phyloP scores from a whole-genome alignment of 805 yeast species.

The Candida broadrunensis region DNA sequence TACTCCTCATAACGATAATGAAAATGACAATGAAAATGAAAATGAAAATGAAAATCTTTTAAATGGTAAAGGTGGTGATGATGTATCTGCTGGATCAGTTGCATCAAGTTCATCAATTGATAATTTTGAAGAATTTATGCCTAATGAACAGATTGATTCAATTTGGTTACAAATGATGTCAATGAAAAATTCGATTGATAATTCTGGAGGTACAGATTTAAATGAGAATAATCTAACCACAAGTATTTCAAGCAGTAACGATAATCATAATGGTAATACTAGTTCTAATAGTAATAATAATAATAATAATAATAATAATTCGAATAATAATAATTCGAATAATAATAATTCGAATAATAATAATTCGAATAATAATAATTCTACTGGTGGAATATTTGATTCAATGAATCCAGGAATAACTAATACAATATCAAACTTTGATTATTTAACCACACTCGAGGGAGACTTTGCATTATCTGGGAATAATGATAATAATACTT shows the following conservation, averaged over 20 bases:
- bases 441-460: neutral
- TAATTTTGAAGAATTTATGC: conserved; percentile 6
- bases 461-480: neutral
- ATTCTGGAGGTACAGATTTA: no score
- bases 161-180: conserved; percentile 16
- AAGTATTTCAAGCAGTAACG: neutral
- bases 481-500: neutral
- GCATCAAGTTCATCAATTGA: conserved; percentile 1
- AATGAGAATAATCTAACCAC: no score
- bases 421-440: no score
- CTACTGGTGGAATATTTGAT: no score
- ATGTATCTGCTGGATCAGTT: neutral
- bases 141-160: conserved; percentile 13
- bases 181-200: conserved; percentile 7
- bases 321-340: neutral
- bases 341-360: no score
- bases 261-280: no score
- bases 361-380: neutral
- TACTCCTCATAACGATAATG: neutral
- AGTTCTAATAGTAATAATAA: conserved; percentile 3
- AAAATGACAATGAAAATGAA: neutral
- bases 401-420: no score
- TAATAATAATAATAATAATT: neutral
- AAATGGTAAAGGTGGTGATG: neutral
- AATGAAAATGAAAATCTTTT: no score